Evolutionary conservation across 805 yeast species (phyloP), one percentile per base, ranked within the genome.

Genomic region (Diddensiella caesifluorescens): DNA sequence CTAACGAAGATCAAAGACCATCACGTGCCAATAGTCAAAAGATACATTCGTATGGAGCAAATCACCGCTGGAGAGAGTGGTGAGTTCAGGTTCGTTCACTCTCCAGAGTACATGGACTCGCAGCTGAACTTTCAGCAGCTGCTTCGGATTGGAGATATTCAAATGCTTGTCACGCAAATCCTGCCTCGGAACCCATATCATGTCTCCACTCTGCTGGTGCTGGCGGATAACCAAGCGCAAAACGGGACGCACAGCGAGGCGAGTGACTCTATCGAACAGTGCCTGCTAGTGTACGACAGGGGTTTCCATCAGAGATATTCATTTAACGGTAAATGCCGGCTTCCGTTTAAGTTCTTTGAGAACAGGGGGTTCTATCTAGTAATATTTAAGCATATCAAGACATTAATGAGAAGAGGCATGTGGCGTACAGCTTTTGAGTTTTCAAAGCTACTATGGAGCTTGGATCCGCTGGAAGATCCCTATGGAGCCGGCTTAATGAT

Each of bases 391-490:
- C 79, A 83, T 54, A 76, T 87, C 43, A 70, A 73, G 9, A 76
- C 76, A 1, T 64, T 88, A 30, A 83, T 87, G 1, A 87, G 83
- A 52, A 74, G 85, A 54, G 84, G 94, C 3, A 83, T 90, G 1
- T 78, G 74, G 54, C 72, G 64, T 44, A 87, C 95, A 0, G 95
- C 95, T 0, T 71, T 84, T 32, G 75, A 77, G 31, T 87, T 80
- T 66, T 75, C 83, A 52, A 86, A 84, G 57, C 67, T 80, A 4
- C 65, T 87, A 37, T 66, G 83, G 48, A 75, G 88, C 2, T 63
- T 88, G 22, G 69, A 76, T 26, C 95, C 95, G 1, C 71, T 78
- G 2, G 84, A 81, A 43, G 95, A 88, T 64, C 95, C 95, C 1
- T 65, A 80, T 39, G 95, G 95, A 18, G 87, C 82, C 9, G 71